A percentile compares a stretch with the other conserved stretches of the same genome.
These are phyloP conservation scores for Moelleriella libera DNA, from an alignment of 2,329 filamentous ascomycete genomes.

Conservation along the genomic window DNA sequence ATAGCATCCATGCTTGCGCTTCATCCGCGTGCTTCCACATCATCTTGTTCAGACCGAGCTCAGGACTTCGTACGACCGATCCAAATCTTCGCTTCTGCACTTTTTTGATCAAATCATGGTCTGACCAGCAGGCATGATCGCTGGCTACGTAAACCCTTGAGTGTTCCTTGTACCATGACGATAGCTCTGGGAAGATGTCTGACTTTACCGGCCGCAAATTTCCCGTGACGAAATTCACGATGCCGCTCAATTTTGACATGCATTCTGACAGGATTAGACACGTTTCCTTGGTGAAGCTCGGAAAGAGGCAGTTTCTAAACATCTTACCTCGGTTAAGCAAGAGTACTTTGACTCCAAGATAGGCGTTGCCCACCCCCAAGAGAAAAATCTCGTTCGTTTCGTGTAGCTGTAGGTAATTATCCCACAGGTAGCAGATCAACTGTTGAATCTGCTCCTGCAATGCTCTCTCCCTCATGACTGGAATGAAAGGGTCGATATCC, in stretches of 20 bases:
- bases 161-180: constrained; percentile 71
- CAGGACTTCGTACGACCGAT: constrained; percentile 36
- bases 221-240: constrained; percentile 72
- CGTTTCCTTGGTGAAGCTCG: neutral
- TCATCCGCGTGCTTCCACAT: constrained; percentile 39
- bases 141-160: constrained; percentile 66
- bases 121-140: constrained; percentile 63
- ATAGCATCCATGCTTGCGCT: constrained; percentile 35
- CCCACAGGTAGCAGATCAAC: constrained; percentile 80
- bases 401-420: constrained; percentile 83
- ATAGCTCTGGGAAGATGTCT: constrained; percentile 59
- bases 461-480: constrained; percentile 27
- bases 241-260: constrained; percentile 51
- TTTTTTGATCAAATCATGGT: constrained; percentile 43
- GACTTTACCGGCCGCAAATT: constrained; percentile 66
- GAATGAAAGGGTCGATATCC: constrained; percentile 34
- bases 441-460: constrained; percentile 52
- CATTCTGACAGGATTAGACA: constrained; percentile 29
- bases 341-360: constrained; percentile 68
- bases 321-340: constrained; percentile 59
- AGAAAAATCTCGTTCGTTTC: constrained; percentile 64
- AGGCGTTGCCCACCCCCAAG: constrained; percentile 81
- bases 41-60: constrained; percentile 37
- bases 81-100: constrained; percentile 48
- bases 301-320: too few species aligned